Percentiles rank a stretch among this genome's conserved stretches.
phyloP scores from a whole-genome alignment of 1,284 basidiomycete genomes.

The Fomitiporia mediterranea region DNA sequence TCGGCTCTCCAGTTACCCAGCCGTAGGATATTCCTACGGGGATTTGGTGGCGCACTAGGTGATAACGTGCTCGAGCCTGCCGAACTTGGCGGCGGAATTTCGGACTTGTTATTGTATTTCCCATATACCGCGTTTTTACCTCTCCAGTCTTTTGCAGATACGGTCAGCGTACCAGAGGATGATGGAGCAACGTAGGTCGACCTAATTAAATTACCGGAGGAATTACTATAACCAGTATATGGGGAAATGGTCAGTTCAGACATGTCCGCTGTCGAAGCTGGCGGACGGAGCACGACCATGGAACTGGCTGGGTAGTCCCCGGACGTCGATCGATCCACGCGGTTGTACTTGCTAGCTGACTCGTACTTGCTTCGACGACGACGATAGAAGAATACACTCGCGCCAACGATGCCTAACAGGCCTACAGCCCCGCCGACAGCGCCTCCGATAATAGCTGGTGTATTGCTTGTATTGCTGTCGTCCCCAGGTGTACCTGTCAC shows the following conservation, averaged over 20 bases:
- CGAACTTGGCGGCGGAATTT: too few species aligned
- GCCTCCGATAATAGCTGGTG: background rate
- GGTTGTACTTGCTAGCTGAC: constrained; percentile 5
- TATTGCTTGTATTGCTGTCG: background rate
- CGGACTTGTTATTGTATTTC: too few species aligned
- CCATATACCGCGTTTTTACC: background rate
- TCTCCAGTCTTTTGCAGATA: background rate
- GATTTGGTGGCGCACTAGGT: background rate
- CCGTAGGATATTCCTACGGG: too few species aligned
- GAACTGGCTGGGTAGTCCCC: background rate
- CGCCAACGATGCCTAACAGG: background rate
- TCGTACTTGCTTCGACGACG: background rate
- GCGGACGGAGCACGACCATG: constrained; percentile 9
- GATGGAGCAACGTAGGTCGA: background rate
- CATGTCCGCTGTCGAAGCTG: background rate
- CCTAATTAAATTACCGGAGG: background rate
- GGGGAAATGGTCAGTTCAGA: background rate
- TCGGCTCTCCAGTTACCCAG: constrained; percentile 22
- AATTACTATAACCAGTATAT: background rate
- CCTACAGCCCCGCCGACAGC: constrained; percentile 1
- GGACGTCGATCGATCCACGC: constrained; percentile 11
- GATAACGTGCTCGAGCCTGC: too few species aligned
- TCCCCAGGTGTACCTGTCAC: too few species aligned
- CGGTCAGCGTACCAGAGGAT: background rate
- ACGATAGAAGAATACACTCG: background rate